Conservation (phyloP, 768 basidiomycete species). For the Pilatotrama ljubarskyi region DNA sequence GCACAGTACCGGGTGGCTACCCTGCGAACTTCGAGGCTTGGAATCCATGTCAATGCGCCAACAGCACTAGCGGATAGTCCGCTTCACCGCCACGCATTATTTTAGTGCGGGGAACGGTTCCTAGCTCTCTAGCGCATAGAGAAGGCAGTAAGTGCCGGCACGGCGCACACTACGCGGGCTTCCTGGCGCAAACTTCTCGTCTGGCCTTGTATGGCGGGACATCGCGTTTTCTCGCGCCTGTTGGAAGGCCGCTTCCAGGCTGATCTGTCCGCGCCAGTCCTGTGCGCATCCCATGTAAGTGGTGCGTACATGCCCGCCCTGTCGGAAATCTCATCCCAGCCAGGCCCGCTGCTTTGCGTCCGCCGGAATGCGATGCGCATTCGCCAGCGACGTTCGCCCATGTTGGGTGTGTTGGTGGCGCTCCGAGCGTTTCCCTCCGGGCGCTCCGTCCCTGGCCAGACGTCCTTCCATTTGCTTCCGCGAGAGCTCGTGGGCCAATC, state of each 20-base stretch:
- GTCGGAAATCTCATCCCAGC: background rate
- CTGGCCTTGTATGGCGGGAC: constrained; percentile 1
- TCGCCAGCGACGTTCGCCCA: background rate
- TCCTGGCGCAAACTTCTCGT: background rate
- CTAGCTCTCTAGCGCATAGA: background rate
- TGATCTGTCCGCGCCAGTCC: background rate
- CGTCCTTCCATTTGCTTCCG: constrained; percentile 12
- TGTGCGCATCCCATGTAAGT: background rate
- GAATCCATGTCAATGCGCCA: background rate
- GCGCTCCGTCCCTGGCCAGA: constrained; percentile 12
- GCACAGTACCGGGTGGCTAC: background rate
- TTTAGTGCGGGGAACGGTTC: background rate
- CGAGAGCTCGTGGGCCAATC: constrained; percentile 13
- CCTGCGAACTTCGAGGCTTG: background rate
- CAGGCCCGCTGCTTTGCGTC: background rate
- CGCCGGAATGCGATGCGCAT: constrained; percentile 8
- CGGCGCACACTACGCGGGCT: background rate
- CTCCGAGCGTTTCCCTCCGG: constrained; percentile 4
- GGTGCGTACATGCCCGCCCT: background rate
- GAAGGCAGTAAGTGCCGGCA: background rate
- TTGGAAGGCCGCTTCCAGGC: background rate
- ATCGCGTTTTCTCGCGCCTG: constrained; percentile 1
- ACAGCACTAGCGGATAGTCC: background rate
- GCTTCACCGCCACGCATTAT: constrained; percentile 7
- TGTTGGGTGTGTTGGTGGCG: background rate